Evolutionary conservation across 1,139 yeast genomes (phyloP).

Genomic region (Debaryomyces robertsiae): DNA sequence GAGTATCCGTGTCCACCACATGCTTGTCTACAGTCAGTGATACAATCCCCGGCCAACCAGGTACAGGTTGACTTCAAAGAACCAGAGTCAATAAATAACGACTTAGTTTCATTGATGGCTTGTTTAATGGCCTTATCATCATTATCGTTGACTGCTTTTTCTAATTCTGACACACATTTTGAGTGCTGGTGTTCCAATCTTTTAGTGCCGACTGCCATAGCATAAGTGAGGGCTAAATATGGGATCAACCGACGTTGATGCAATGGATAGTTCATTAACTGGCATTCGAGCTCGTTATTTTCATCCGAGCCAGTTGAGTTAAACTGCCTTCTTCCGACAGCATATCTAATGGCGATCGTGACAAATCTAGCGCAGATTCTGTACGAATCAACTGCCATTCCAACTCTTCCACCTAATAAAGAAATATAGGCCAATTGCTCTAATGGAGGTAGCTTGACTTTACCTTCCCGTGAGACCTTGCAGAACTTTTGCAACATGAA

Average conservation of each 20-base stretch:
- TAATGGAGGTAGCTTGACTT: conserved; percentile 46
- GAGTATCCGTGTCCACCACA: conserved; percentile 59
- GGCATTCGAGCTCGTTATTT: conserved; percentile 32
- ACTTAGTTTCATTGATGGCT: conserved; percentile 44
- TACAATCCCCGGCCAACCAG: conserved; percentile 50
- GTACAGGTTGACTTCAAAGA: conserved; percentile 51
- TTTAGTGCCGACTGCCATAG: conserved; percentile 43
- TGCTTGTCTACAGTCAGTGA: conserved; percentile 52
- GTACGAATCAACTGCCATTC: conserved; percentile 48
- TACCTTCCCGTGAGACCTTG: conserved; percentile 43
- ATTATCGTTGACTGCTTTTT: conserved; percentile 37
- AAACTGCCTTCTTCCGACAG: conserved; percentile 50
- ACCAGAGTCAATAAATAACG: conserved; percentile 50
- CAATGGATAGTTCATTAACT: conserved; percentile 49
- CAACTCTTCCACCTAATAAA: conserved; percentile 48
- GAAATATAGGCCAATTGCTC: conserved; percentile 52
- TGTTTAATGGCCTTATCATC: conserved; percentile 39
- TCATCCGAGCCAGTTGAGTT: conserved; percentile 27
- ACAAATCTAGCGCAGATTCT: conserved; percentile 44
- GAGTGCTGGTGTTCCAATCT: conserved; percentile 37
- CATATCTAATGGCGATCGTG: conserved; percentile 49
- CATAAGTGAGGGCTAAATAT: conserved; percentile 47
- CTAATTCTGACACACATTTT: conserved; percentile 33
- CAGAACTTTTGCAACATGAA: conserved; percentile 53
- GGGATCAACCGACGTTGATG: conserved; percentile 51